Evolutionary conservation across 345 rosid species (phyloP).

Genomic region (Eucalyptus polyanthemos): DNA sequence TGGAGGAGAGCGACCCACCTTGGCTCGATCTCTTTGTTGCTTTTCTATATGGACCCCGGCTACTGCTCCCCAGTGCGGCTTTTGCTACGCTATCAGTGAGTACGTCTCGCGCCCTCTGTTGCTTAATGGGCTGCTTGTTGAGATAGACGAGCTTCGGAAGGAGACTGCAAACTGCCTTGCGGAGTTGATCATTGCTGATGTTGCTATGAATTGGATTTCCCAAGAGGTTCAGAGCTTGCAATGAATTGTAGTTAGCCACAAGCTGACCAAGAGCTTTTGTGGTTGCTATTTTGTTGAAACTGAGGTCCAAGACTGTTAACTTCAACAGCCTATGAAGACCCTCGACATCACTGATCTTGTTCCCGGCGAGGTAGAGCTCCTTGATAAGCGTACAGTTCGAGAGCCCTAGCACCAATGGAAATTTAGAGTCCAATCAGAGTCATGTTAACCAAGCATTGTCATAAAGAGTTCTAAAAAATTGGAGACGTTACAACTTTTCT

Average conservation of each 20-base stretch:
- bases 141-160: constrained; percentile 72
- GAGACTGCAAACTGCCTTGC: constrained; percentile 58
- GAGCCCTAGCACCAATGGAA: constrained; percentile 34
- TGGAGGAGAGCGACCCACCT: constrained; percentile 11
- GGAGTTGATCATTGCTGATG: constrained; percentile 68
- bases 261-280: constrained; percentile 81
- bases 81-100: constrained; percentile 63
- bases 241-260: constrained; percentile 75
- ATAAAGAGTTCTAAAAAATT: not conserved
- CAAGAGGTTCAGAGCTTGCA: constrained; percentile 63
- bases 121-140: constrained; percentile 77
- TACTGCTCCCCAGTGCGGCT: constrained; percentile 56
- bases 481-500: not conserved
- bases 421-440: not conserved
- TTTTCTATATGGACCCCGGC: constrained; percentile 22
- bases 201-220: constrained; percentile 85
- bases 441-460: not conserved
- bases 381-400: constrained; percentile 77
- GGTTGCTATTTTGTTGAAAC: constrained; percentile 94
- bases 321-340: constrained; percentile 88
- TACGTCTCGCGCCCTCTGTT: constrained; percentile 59
- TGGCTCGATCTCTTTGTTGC: constrained; percentile 15
- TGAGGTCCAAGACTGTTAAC: constrained; percentile 72
- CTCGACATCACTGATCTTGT: constrained; percentile 79
- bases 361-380: constrained; percentile 84